Conservation (phyloP, 352 stramenopile species). For the Globisporangium paroecandrum region DNA sequence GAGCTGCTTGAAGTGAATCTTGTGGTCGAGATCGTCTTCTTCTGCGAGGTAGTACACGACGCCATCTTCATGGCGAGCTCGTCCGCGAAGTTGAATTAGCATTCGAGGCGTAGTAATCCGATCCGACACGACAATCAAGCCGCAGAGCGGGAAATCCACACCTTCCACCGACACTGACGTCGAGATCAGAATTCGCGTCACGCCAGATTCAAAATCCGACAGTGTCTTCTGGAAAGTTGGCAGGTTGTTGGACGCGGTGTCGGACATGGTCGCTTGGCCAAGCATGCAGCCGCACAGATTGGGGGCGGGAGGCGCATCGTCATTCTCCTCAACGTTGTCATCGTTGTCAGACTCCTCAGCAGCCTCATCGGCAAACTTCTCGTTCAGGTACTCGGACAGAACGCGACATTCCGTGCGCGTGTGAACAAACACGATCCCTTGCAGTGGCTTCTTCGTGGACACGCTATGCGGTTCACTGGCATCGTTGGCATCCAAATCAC, state of each 20-base stretch:
- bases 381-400: constrained; percentile 75
- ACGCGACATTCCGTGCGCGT: constrained; percentile 79
- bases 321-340: constrained; percentile 5
- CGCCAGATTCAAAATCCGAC: constrained; percentile 51
- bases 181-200: constrained; percentile 60
- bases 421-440: constrained; percentile 85
- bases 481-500: neutral
- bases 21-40: constrained; percentile 40
- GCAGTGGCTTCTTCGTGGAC: constrained; percentile 16
- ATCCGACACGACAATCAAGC: constrained; percentile 61
- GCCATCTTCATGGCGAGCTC: constrained; percentile 70
- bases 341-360: constrained; percentile 21
- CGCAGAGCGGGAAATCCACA: constrained; percentile 77
- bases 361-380: constrained; percentile 31
- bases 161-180: constrained; percentile 77
- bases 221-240: constrained; percentile 58
- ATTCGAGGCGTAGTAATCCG: constrained; percentile 50
- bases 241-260: constrained; percentile 57
- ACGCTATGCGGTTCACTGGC: neutral
- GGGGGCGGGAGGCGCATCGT: neutral
- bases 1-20: constrained; percentile 48
- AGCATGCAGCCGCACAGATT: constrained; percentile 62
- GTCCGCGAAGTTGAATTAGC: constrained; percentile 71
- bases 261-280: constrained; percentile 41
- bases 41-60: constrained; percentile 75